Evolutionary conservation across 148 eudicot genomes (phyloP).

Genomic region (Rhododendron williamsianum): DNA sequence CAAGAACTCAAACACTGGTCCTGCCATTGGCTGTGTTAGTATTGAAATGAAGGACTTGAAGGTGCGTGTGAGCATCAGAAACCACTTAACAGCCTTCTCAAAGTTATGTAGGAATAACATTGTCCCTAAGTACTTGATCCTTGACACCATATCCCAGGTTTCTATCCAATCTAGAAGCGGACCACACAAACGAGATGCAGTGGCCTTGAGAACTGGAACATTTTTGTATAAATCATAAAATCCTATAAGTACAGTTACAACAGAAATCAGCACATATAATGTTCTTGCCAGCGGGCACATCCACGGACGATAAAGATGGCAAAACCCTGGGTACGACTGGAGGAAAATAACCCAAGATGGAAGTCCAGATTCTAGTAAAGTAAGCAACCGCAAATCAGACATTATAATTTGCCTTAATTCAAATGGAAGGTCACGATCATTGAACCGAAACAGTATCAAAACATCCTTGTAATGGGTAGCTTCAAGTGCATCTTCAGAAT

Average conservation of each 20-base stretch:
- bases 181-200: constrained; percentile 86
- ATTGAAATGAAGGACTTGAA: constrained; percentile 60
- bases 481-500: constrained; percentile 49
- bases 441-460: constrained; percentile 65
- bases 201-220: constrained; percentile 89
- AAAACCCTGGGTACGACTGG: constrained; percentile 89
- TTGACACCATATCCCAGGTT: constrained; percentile 92
- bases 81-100: constrained; percentile 88
- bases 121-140: constrained; percentile 89
- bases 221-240: constrained; percentile 95
- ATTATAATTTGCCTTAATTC: constrained; percentile 60
- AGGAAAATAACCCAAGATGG: constrained; percentile 98
- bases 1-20: constrained; percentile 52
- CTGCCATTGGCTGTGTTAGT: constrained; percentile 70
- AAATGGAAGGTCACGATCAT: constrained; percentile 83
- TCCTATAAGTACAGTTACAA: constrained; percentile 83
- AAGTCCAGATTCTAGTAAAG: constrained; percentile 91
- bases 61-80: constrained; percentile 61
- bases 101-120: constrained; percentile 87
- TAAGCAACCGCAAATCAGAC: constrained; percentile 74
- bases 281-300: constrained; percentile 97
- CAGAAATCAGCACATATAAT: constrained; percentile 62
- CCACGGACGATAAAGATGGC: constrained; percentile 96
- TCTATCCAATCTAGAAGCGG: constrained; percentile 97
- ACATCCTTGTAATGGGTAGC: constrained; percentile 70